Percentiles rank a stretch among this genome's conserved stretches.
Conservation (phyloP, 176 grass and related monocot species). For the bread wheat (Triticum aestivum) region IWGSC_CS_RefSeq_v2.1 NC_057805.1:85724609-85725108, state of each 20-base stretch:
- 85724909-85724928: not conserved
- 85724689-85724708: constrained; percentile 12
- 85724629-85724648: not conserved
- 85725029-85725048: not conserved
- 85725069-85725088: not conserved
- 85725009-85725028: not conserved
- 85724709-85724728: constrained; percentile 3
- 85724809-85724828: not conserved
- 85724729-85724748: not conserved
- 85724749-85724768: not conserved
- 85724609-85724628: not conserved
- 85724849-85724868: not conserved
- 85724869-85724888: too few species aligned
- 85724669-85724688: not conserved
- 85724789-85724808: not conserved
- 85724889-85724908: not conserved
- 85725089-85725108: not conserved
- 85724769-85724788: not conserved
- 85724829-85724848: not conserved
- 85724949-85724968: constrained; percentile 17
- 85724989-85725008: not conserved
- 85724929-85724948: not conserved
- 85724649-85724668: not conserved
- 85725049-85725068: not conserved
- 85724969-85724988: not conserved